Percentiles rank a stretch among this genome's conserved stretches.
Conservation (phyloP, 2,329 filamentous ascomycete species). For the Cryphonectria japonica region DNA sequence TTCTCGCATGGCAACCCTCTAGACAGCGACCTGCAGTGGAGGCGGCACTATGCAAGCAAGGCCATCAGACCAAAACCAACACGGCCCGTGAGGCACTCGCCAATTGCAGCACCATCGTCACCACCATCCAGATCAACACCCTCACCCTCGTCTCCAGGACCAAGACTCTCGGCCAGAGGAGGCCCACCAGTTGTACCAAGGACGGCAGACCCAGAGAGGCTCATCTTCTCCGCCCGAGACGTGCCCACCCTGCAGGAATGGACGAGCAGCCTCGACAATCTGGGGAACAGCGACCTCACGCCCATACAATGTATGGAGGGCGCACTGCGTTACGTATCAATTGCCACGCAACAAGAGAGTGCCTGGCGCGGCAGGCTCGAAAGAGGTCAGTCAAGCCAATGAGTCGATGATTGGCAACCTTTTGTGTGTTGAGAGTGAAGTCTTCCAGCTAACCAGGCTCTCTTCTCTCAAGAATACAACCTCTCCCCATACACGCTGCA, state of each 20-base stretch:
- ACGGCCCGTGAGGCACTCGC: neutral
- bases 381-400: constrained; percentile 26
- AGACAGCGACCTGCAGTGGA: neutral
- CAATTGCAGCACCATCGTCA: constrained; percentile 4
- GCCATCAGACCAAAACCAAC: neutral
- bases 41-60: constrained; percentile 18
- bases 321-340: constrained; percentile 33
- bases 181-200: neutral
- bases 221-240: constrained; percentile 35
- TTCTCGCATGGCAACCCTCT: no score
- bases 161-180: constrained; percentile 18
- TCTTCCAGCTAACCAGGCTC: neutral
- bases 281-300: constrained; percentile 31
- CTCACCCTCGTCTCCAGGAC: neutral
- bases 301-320: constrained; percentile 33
- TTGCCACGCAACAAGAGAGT: constrained; percentile 32
- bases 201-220: neutral
- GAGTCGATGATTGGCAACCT: no score
- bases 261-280: constrained; percentile 23
- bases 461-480: constrained; percentile 29
- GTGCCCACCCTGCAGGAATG: constrained; percentile 38
- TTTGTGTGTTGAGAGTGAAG: no score
- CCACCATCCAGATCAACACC: neutral
- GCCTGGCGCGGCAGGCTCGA: constrained; percentile 35
- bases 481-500: constrained; percentile 40